phyloP scores from a whole-genome alignment of 768 basidiomycete genomes.

The Kwoniella shandongensis region DNA sequence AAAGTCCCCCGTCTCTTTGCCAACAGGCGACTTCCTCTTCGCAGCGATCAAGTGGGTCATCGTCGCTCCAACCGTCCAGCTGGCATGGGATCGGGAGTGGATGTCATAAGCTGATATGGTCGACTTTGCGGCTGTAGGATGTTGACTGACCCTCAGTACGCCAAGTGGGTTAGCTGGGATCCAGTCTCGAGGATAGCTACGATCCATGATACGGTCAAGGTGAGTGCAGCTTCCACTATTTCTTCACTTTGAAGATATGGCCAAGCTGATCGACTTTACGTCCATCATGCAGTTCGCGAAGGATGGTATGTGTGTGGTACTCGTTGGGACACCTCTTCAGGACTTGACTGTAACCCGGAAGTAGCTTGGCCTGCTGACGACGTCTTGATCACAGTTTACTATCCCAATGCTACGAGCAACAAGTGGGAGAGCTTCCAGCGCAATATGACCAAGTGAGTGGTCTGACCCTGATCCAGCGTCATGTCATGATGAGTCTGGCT shows the following conservation, averaged over 20 bases:
- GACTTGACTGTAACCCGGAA: neutral
- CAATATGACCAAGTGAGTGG: constrained; percentile 5
- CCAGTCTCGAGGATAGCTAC: neutral
- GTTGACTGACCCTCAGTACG: neutral
- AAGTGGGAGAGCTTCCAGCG: constrained; percentile 2
- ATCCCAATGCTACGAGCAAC: neutral
- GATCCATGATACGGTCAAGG: neutral
- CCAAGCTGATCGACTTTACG: neutral
- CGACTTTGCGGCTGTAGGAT: neutral
- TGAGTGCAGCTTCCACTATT: neutral
- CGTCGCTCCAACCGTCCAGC: neutral
- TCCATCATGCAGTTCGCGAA: neutral
- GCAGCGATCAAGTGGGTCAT: neutral
- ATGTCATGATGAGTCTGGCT: neutral
- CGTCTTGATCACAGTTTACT: neutral
- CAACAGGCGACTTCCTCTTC: constrained; percentile 3
- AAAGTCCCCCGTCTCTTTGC: too few species aligned
- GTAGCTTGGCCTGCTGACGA: too few species aligned
- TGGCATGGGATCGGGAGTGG: neutral
- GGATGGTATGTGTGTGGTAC: neutral
- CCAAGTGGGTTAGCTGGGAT: neutral
- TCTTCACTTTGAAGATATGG: neutral
- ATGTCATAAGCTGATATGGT: too few species aligned
- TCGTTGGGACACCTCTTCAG: neutral
- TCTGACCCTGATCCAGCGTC: too few species aligned